A percentile compares a stretch with the other conserved stretches of the same genome.
These are phyloP conservation scores for Sisymbrium irio DNA, from an alignment of 345 rosid species.

Conservation along the genomic window DNA sequence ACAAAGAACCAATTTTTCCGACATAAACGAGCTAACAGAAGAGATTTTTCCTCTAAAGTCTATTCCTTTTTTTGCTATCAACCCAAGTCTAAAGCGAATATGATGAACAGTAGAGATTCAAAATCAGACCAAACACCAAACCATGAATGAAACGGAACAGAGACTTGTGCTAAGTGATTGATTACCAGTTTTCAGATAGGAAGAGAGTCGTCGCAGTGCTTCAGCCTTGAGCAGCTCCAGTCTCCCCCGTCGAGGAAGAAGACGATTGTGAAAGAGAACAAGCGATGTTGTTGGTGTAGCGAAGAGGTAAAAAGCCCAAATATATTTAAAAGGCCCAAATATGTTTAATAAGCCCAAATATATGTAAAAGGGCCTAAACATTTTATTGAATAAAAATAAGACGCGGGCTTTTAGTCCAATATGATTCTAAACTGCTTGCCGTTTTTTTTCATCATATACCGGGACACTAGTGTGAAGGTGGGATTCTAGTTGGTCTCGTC, in stretches of 20 bases:
- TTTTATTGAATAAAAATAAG: background rate
- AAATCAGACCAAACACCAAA: background rate
- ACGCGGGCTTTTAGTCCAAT: background rate
- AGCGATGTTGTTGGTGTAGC: background rate
- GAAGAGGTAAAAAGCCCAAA: background rate
- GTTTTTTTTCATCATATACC: background rate
- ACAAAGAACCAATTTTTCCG: background rate
- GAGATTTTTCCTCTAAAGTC: background rate
- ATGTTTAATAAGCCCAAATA: no score
- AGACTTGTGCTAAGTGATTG: background rate
- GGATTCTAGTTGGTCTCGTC: background rate
- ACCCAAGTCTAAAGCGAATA: background rate
- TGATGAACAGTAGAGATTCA: background rate
- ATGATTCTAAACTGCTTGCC: background rate
- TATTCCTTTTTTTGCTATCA: background rate
- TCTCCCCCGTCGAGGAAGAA: background rate
- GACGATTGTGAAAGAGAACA: constrained; percentile 4
- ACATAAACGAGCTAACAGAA: background rate
- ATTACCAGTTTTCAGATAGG: background rate
- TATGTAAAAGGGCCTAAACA: background rate
- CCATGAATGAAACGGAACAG: background rate
- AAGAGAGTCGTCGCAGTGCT: background rate
- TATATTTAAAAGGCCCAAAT: background rate
- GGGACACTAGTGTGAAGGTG: background rate
- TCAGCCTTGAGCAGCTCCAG: background rate